Conservation (phyloP, 2,329 filamentous ascomycete genomes). For the Arthrocladium fulminans region DNA sequence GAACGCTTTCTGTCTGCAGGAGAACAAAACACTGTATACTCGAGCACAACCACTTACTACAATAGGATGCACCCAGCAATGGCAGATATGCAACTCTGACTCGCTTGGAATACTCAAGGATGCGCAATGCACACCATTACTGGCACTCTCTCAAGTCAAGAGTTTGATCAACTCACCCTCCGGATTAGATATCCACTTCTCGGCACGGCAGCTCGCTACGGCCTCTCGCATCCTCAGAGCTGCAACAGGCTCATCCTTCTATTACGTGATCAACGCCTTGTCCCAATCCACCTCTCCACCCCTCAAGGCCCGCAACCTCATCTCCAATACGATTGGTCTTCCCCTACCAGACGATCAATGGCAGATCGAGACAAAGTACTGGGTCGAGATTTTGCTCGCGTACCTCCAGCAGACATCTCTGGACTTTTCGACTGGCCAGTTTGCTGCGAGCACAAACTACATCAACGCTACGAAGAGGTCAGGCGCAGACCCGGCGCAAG, state of each 20-base stretch:
- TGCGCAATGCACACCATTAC: conserved; percentile 4
- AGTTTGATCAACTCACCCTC: background rate
- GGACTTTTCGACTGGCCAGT: conserved; percentile 10
- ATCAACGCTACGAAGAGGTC: conserved; percentile 6
- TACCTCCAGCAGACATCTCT: conserved; percentile 9
- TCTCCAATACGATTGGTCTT: background rate
- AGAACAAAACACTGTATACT: conserved; percentile 5
- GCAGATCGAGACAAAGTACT: conserved; percentile 11
- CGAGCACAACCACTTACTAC: conserved; percentile 5
- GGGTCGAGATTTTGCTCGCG: conserved; percentile 7
- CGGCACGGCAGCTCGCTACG: background rate
- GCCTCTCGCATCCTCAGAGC: conserved; percentile 1
- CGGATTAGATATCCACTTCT: background rate
- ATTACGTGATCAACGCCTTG: conserved; percentile 5
- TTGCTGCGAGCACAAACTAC: conserved; percentile 6
- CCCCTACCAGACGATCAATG: conserved; percentile 10
- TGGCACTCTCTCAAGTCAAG: background rate
- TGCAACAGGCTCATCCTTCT: conserved; percentile 5
- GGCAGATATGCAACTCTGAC: conserved; percentile 9
- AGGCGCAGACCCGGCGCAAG: background rate
- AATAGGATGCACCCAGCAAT: conserved; percentile 9
- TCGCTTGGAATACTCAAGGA: background rate
- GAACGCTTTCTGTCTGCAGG: conserved; percentile 3
- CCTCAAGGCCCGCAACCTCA: conserved; percentile 5
- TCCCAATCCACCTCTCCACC: conserved; percentile 5